phyloP scores from a whole-genome alignment of 306 rosid genomes.

The Morella rubra region DNA sequence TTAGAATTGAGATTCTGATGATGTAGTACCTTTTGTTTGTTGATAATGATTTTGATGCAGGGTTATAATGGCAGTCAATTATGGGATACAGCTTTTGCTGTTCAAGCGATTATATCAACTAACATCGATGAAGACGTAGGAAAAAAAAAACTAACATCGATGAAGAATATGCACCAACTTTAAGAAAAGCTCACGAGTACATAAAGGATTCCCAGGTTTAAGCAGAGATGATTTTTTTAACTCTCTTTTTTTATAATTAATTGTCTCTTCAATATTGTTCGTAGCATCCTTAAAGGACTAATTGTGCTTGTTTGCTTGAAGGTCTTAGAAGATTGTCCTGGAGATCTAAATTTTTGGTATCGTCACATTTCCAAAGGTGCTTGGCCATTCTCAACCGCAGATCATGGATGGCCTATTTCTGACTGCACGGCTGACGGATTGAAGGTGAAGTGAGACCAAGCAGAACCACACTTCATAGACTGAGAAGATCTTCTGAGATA shows the following conservation, averaged over 20 bases:
- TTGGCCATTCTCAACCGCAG: conserved; percentile 85
- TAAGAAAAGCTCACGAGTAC: conserved; percentile 67
- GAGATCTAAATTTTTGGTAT: conserved; percentile 71
- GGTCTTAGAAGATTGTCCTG: conserved; percentile 75
- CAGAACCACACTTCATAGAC: neutral
- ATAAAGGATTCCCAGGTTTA: conserved; percentile 79
- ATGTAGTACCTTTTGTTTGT: neutral
- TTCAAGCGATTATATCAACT: conserved; percentile 84
- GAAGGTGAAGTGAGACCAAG: conserved; percentile 37
- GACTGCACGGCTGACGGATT: conserved; percentile 93
- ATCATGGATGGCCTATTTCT: conserved; percentile 97
- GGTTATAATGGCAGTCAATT: conserved; percentile 97
- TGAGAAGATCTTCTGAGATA: neutral
- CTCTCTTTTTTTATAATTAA: no score
- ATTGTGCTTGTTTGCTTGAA: conserved; percentile 22
- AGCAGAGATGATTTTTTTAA: no score
- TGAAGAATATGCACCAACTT: conserved; percentile 62
- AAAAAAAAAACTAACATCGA: no score
- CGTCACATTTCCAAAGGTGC: conserved; percentile 92
- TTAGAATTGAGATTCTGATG: neutral
- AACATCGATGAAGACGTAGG: no score
- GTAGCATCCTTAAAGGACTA: no score
- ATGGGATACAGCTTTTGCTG: conserved; percentile 84
- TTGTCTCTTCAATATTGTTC: no score
- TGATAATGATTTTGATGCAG: conserved; percentile 40